phyloP scores from a whole-genome alignment of 2,329 filamentous ascomycete genomes.

The Verticillium isaacii region DNA sequence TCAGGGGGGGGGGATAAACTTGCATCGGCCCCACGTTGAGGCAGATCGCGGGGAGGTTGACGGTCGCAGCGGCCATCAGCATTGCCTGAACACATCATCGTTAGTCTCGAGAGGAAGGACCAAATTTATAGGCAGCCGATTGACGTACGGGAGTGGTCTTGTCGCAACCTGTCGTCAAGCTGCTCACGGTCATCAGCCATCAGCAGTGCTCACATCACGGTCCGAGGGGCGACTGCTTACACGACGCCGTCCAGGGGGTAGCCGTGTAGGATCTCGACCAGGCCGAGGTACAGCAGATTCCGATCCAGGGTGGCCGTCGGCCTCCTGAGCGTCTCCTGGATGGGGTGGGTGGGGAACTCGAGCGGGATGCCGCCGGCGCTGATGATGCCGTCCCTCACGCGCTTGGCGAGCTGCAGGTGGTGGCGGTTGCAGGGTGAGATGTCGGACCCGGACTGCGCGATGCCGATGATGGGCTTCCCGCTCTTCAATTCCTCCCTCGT shows the following conservation, averaged over 20 bases:
- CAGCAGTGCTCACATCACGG: background rate
- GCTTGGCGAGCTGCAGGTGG: slow-evolving; percentile 42
- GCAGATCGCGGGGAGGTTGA: slow-evolving; percentile 46
- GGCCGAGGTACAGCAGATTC: slow-evolving; percentile 40
- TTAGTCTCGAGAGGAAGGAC: background rate
- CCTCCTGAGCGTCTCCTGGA: slow-evolving; percentile 41
- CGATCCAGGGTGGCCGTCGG: slow-evolving; percentile 45
- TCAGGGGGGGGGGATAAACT: too few relatives aligned
- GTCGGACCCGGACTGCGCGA: slow-evolving; percentile 46
- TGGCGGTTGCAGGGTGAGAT: slow-evolving; percentile 45
- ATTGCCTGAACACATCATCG: background rate
- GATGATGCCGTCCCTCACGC: slow-evolving; percentile 44
- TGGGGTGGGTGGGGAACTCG: slow-evolving; percentile 47
- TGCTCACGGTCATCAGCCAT: background rate
- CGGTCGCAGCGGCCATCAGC: slow-evolving; percentile 46
- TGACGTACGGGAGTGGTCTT: slow-evolving; percentile 41
- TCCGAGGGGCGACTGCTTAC: background rate
- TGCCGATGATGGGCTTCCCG: slow-evolving; percentile 45
- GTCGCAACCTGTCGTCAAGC: slow-evolving; percentile 43
- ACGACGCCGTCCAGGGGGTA: slow-evolving; percentile 47
- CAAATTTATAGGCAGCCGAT: too few relatives aligned
- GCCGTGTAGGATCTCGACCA: slow-evolving; percentile 41
- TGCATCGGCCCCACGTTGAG: slow-evolving; percentile 47
- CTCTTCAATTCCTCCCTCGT: slow-evolving; percentile 43
- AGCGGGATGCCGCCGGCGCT: slow-evolving; percentile 43